Conservation (phyloP, 306 rosid species). For the Hippophae rhamnoides region DNA sequence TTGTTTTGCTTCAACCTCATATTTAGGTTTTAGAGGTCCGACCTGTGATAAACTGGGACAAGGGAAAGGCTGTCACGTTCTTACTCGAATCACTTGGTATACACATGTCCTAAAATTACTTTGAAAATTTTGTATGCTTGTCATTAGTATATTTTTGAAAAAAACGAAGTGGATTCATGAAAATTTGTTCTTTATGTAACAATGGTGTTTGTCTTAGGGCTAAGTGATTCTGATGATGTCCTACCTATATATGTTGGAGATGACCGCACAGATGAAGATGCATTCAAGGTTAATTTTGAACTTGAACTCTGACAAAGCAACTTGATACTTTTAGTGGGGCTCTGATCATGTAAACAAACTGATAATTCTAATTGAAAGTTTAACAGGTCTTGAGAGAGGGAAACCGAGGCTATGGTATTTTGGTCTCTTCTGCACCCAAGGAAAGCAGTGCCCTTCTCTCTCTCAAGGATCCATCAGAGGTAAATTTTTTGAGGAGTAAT, state of each 20-base stretch:
- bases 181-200: slow-evolving; percentile 20
- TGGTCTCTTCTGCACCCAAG: slow-evolving; percentile 70
- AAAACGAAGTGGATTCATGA: background rate
- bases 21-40: slow-evolving; percentile 91
- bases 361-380: slow-evolving; percentile 1
- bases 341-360: background rate
- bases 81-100: slow-evolving; percentile 90
- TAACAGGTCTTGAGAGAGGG: slow-evolving; percentile 71
- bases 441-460: slow-evolving; percentile 81
- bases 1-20: background rate
- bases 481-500: slow-evolving; percentile 17
- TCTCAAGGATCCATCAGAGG: slow-evolving; percentile 85
- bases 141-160: background rate
- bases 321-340: slow-evolving; percentile 14
- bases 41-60: slow-evolving; percentile 86
- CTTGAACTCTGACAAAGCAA: background rate
- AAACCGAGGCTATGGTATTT: slow-evolving; percentile 66
- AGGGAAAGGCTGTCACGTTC: slow-evolving; percentile 93
- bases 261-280: slow-evolving; percentile 92
- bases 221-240: slow-evolving; percentile 63
- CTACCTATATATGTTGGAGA: slow-evolving; percentile 92
- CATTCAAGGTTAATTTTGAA: slow-evolving; percentile 56
- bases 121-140: background rate
- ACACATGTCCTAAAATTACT: slow-evolving; percentile 4
- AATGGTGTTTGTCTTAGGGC: slow-evolving; percentile 36